phyloP scores from a whole-genome alignment of 345 rosid species.

The Dipteronia dyeriana region DNA sequence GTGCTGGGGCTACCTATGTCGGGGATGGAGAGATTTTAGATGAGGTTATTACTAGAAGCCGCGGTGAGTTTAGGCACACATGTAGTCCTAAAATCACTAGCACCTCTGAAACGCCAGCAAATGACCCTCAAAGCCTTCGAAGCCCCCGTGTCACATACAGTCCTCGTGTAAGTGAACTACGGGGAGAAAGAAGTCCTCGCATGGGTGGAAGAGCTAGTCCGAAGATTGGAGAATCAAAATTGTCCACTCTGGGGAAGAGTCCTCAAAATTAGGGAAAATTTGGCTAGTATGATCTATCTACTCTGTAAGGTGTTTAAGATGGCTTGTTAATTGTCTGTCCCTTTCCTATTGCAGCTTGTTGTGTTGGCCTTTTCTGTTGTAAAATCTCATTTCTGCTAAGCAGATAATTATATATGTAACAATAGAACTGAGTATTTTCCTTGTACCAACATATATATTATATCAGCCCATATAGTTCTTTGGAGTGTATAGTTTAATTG shows the following conservation, averaged over 20 bases:
- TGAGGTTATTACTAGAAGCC: conserved; percentile 86
- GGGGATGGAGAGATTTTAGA: conserved; percentile 81
- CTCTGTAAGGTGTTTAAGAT: conserved; percentile 23
- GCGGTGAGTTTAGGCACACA: conserved; percentile 83
- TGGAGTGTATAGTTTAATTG: not conserved
- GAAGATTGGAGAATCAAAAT: conserved; percentile 36
- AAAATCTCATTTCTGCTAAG: conserved; percentile 26
- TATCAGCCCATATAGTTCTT: conserved; percentile 1
- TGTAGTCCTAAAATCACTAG: conserved; percentile 77
- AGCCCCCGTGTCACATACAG: conserved; percentile 53
- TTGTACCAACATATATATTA: not conserved
- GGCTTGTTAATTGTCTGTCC: conserved; percentile 29
- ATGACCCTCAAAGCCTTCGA: conserved; percentile 40
- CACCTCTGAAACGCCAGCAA: conserved; percentile 61
- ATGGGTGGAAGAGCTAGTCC: conserved; percentile 54
- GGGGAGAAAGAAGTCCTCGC: conserved; percentile 67
- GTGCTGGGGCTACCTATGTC: conserved; percentile 50
- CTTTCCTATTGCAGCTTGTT: conserved; percentile 26
- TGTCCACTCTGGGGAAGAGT: conserved; percentile 67
- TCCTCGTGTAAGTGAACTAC: conserved; percentile 67
- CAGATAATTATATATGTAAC: conserved; percentile 13
- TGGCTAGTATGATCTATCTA: conserved; percentile 26
- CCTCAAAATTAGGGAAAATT: conserved; percentile 44
- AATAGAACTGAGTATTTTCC: conserved; percentile 16
- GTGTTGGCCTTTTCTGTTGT: conserved; percentile 26